These are phyloP conservation scores for Hapsidospora chrysogenum DNA, from an alignment of 495 filamentous ascomycete species.

Conservation along the genomic window DNA sequence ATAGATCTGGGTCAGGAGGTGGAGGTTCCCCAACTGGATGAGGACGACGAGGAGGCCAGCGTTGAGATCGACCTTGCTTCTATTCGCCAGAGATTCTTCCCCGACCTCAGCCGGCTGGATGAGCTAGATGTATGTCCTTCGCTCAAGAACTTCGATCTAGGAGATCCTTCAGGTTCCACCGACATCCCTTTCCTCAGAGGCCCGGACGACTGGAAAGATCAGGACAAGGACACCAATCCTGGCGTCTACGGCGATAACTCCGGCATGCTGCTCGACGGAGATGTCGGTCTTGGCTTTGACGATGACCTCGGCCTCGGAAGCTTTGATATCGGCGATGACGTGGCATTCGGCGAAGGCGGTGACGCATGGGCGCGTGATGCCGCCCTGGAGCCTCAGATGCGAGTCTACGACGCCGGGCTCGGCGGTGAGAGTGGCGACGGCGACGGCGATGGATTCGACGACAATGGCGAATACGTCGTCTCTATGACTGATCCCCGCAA, in stretches of 20 bases:
- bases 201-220: slow-evolving; percentile 67
- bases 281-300: slow-evolving; percentile 63
- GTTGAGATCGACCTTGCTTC: slow-evolving; percentile 61
- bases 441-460: slow-evolving; percentile 44
- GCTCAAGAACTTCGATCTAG: slow-evolving; percentile 80
- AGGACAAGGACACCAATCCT: slow-evolving; percentile 35
- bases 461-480: slow-evolving; percentile 48
- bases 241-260: slow-evolving; percentile 45
- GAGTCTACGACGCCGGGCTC: slow-evolving; percentile 36
- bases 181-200: slow-evolving; percentile 88
- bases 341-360: slow-evolving; percentile 60
- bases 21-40: slow-evolving; percentile 20
- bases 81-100: slow-evolving; percentile 72
- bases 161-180: slow-evolving; percentile 63
- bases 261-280: slow-evolving; percentile 68
- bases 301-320: slow-evolving; percentile 52
- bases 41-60: slow-evolving; percentile 36
- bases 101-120: slow-evolving; percentile 58
- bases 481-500: slow-evolving; percentile 46
- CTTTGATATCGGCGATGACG: slow-evolving; percentile 54
- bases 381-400: slow-evolving; percentile 44
- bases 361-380: slow-evolving; percentile 58
- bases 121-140: slow-evolving; percentile 90
- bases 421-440: slow-evolving; percentile 36
- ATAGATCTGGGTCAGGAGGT: slow-evolving; percentile 8